Evolutionary conservation across 495 filamentous ascomycete genomes (phyloP), one percentile per base, ranked within the genome.

Genomic region (Penicillium parvum): DNA sequence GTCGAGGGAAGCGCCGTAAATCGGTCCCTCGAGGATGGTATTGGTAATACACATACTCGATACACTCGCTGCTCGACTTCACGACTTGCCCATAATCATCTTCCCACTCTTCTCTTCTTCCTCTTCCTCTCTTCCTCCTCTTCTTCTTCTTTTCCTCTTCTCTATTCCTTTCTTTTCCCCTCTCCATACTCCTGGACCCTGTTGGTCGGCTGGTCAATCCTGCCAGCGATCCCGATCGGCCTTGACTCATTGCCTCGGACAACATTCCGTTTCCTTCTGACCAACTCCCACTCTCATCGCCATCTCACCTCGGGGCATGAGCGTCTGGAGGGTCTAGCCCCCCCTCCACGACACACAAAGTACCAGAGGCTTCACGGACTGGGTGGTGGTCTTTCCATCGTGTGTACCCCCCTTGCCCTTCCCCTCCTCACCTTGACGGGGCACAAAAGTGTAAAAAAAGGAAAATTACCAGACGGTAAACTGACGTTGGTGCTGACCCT

Each of bases 271-370:
- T 27, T 16, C 27, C 19, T 28, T 16, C 43, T 37, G 6, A 11
- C 45, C 21, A 25, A 47, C 39, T 26, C 23, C 42, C 33, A 29
- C 17, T 19, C 17, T 19, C 32, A 50, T 26, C 40, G 22, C 37
- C 37, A 40, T 43, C 41, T 32, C 37, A 53, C 32, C 28, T 51
- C 53, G 47, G 50, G 52, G 55, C 50, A 56, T 57, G 50, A 58
- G 51, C 56, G 50, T 49, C 39, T 48, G 56, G 56, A 63, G 59
- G 59, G 59, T 63, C 56, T 63, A 57, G 53, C 53, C 59, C 56
- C 56, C 44, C 55, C 55, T 52, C 47, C 48, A 50, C 47, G 47
- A 52, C 47, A 35, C 18, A 25, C n/a, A 43, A 37, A 30, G 18
- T 21, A 29, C 9, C 16, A 26, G 3, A 26, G 23, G n/a, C 12